These are phyloP conservation scores for Oehlia diaphana DNA, from an alignment of 192 early-diverging fungal species.

Conservation along the genomic window DNA sequence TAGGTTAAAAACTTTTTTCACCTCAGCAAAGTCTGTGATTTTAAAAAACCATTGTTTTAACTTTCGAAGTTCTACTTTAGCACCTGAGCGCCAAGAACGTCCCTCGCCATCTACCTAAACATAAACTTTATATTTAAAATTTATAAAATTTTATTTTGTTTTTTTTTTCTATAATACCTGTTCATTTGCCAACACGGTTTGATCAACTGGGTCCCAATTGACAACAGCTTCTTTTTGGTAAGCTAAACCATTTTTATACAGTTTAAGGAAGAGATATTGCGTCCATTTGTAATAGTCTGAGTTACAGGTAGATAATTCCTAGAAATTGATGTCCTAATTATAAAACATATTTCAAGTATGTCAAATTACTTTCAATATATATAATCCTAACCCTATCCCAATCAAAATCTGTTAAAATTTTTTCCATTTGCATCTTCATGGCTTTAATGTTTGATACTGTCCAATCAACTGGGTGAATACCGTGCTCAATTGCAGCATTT, in stretches of 20 bases:
- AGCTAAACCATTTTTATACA: conserved; percentile 75
- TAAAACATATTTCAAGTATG: neutral
- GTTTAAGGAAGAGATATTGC: conserved; percentile 82
- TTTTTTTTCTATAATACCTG: conserved; percentile 50
- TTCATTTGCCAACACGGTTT: conserved; percentile 95
- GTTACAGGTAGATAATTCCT: conserved; percentile 87
- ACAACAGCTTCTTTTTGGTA: conserved; percentile 90
- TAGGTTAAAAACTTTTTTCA: neutral
- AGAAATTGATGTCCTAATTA: neutral
- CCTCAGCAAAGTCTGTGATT: conserved; percentile 83
- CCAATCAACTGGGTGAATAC: conserved; percentile 79
- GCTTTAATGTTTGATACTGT: conserved; percentile 75
- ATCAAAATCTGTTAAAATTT: conserved; percentile 82
- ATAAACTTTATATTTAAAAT: neutral
- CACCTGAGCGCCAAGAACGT: conserved; percentile 88
- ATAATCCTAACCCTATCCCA: conserved; percentile 71
- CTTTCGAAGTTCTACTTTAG: conserved; percentile 80
- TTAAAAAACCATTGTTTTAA: conserved; percentile 94
- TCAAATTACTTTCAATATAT: neutral
- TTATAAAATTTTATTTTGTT: neutral
- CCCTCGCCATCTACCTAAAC: conserved; percentile 80
- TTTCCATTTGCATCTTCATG: conserved; percentile 82
- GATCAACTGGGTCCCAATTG: conserved; percentile 97
- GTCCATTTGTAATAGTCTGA: conserved; percentile 93
- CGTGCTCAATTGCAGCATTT: conserved; percentile 89